These are phyloP conservation scores for Cryphonectria carpinicola DNA, from an alignment of 2,329 filamentous ascomycete genomes.

Conservation along the genomic window DNA sequence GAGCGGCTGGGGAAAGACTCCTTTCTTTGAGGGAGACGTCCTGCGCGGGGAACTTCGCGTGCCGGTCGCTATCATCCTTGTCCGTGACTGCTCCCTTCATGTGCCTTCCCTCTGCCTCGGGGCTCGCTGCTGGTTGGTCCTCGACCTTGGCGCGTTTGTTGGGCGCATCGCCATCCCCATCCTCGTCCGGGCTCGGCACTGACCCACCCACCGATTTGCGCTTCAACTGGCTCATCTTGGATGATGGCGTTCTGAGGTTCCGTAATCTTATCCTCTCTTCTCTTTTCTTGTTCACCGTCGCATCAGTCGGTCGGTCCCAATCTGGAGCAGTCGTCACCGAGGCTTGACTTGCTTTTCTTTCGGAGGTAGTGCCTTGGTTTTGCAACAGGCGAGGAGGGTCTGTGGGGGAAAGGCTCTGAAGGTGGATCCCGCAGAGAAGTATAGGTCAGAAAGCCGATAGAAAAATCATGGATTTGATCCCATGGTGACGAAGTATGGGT, in stretches of 20 bases:
- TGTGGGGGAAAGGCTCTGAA: not conserved
- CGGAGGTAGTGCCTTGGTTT: not conserved
- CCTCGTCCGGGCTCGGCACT: conserved; percentile 11
- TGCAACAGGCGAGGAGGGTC: not conserved
- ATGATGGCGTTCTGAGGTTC: conserved; percentile 3
- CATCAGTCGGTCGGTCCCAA: not conserved
- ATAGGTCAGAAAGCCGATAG: too few relatives aligned
- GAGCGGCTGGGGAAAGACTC: conserved; percentile 2
- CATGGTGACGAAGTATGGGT: not conserved
- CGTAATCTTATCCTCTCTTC: not conserved
- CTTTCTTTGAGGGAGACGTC: not conserved
- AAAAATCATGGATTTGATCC: not conserved
- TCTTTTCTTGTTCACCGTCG: not conserved
- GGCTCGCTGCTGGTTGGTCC: not conserved
- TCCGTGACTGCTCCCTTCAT: conserved; percentile 4
- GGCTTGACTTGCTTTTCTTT: not conserved
- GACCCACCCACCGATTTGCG: conserved; percentile 25
- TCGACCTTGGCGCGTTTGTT: conserved; percentile 23
- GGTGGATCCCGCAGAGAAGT: not conserved
- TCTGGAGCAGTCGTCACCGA: not conserved
- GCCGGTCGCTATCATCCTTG: not conserved
- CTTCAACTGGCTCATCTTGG: conserved; percentile 24
- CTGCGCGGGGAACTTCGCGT: not conserved
- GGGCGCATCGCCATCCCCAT: conserved; percentile 17
- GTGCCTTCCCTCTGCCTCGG: not conserved